These are phyloP conservation scores for Fonsecaea pugnacius DNA, from an alignment of 2,329 filamentous ascomycete species.

Conservation along the genomic window DNA sequence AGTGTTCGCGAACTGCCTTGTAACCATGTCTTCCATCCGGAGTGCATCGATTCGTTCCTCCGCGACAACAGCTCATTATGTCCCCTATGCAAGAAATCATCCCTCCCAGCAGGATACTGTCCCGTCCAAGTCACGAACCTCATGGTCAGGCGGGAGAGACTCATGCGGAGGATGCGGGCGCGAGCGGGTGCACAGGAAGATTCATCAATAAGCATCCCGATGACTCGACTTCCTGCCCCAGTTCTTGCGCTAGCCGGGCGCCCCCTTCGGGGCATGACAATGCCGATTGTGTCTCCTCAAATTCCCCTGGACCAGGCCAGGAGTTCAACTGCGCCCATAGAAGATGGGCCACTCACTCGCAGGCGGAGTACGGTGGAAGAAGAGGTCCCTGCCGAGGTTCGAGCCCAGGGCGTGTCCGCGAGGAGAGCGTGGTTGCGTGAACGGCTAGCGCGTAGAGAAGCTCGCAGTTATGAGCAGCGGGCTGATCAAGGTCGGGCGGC, in stretches of 20 bases:
- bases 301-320: slow-evolving; percentile 13
- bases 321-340: slow-evolving; percentile 13
- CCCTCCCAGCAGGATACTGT: slow-evolving; percentile 71
- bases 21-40: slow-evolving; percentile 88
- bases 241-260: slow-evolving; percentile 18
- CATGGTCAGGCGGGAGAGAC: slow-evolving; percentile 82
- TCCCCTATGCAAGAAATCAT: slow-evolving; percentile 84
- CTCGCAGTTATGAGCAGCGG: slow-evolving; percentile 29
- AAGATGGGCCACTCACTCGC: slow-evolving; percentile 9
- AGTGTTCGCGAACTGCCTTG: slow-evolving; percentile 85
- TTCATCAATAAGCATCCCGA: not conserved
- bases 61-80: slow-evolving; percentile 80
- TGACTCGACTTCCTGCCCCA: slow-evolving; percentile 13
- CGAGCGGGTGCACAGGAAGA: slow-evolving; percentile 7
- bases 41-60: slow-evolving; percentile 87
- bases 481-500: slow-evolving; percentile 30
- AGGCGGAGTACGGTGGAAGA: slow-evolving; percentile 19
- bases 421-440: slow-evolving; percentile 36
- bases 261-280: slow-evolving; percentile 20
- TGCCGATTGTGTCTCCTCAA: slow-evolving; percentile 9
- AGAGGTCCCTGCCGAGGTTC: slow-evolving; percentile 34
- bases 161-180: slow-evolving; percentile 54
- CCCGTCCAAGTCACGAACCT: slow-evolving; percentile 74
- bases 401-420: slow-evolving; percentile 33
- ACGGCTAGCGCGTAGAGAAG: slow-evolving; percentile 32